Conservation (phyloP, 2,329 filamentous ascomycete species). For the Cadophora luteo-olivacea region DNA sequence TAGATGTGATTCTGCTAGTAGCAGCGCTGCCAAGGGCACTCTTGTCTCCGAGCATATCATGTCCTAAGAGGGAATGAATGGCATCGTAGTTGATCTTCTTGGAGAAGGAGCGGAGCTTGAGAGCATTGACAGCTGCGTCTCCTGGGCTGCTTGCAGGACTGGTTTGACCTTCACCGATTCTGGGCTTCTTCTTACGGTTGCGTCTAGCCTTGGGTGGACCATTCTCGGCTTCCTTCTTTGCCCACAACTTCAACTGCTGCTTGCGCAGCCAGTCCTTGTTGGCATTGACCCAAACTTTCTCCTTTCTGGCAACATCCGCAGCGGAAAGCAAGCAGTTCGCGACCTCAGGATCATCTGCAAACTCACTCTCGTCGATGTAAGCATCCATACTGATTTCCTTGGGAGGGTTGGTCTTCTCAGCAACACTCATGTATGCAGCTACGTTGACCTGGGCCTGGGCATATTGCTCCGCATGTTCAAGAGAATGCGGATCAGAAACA, state of each 20-base stretch:
- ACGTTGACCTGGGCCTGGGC: constrained; percentile 63
- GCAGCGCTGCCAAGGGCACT: constrained; percentile 57
- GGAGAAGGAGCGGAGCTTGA: constrained; percentile 72
- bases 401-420: constrained; percentile 54
- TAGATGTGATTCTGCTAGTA: constrained; percentile 50
- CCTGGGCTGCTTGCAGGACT: constrained; percentile 71
- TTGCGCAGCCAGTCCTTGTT: constrained; percentile 93
- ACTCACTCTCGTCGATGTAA: constrained; percentile 80
- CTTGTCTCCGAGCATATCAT: constrained; percentile 38
- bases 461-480: constrained; percentile 62
- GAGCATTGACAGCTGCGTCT: constrained; percentile 71
- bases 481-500: constrained; percentile 66
- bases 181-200: constrained; percentile 59
- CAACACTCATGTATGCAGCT: constrained; percentile 59
- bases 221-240: constrained; percentile 67
- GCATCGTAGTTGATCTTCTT: constrained; percentile 78
- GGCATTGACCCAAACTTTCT: constrained; percentile 91
- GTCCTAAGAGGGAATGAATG: constrained; percentile 60
- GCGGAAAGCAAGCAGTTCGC: constrained; percentile 76
- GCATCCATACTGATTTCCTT: constrained; percentile 62
- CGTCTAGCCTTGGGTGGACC: constrained; percentile 63
- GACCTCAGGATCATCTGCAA: constrained; percentile 89
- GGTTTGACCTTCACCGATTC: constrained; percentile 69
- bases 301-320: constrained; percentile 81
- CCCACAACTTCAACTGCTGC: constrained; percentile 83